Evolutionary conservation across 2,329 filamentous ascomycete species (phyloP).

Genomic region (Rutstroemia sp.): DNA sequence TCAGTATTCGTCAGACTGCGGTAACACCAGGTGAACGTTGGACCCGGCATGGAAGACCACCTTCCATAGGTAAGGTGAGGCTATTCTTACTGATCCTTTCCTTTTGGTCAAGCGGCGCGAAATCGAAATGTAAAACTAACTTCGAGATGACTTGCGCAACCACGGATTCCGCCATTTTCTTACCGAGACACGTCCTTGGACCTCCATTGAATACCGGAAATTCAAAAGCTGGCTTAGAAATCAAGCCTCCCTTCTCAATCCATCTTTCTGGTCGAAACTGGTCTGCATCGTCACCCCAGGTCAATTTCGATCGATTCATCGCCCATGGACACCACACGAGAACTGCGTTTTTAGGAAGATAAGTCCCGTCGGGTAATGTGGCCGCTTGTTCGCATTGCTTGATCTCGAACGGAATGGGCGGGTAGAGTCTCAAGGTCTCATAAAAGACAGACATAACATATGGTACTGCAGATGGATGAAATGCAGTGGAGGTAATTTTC

Average conservation of each 20-base stretch:
- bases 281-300: slow-evolving; percentile 51
- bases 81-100: slow-evolving; percentile 52
- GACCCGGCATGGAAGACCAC: slow-evolving; percentile 41
- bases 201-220: slow-evolving; percentile 61
- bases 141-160: slow-evolving; percentile 48
- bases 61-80: slow-evolving; percentile 57
- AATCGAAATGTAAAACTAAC: slow-evolving; percentile 43
- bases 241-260: slow-evolving; percentile 38
- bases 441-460: slow-evolving; percentile 56
- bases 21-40: too few species aligned
- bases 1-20: too few species aligned
- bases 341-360: slow-evolving; percentile 45
- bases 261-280: slow-evolving; percentile 51
- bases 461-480: slow-evolving; percentile 36
- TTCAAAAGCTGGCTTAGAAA: slow-evolving; percentile 43
- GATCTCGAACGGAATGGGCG: slow-evolving; percentile 59
- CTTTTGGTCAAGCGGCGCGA: slow-evolving; percentile 34
- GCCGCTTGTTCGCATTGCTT: slow-evolving; percentile 47
- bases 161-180: slow-evolving; percentile 56
- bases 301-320: slow-evolving; percentile 49
- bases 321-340: slow-evolving; percentile 59
- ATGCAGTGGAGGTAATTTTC: slow-evolving; percentile 1
- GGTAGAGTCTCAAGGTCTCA: slow-evolving; percentile 53
- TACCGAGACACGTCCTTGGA: slow-evolving; percentile 52
- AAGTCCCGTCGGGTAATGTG: slow-evolving; percentile 53